These are phyloP conservation scores for Mortierella hygrophila DNA, from an alignment of 192 early-diverging fungal species.

Conservation along the genomic window DNA sequence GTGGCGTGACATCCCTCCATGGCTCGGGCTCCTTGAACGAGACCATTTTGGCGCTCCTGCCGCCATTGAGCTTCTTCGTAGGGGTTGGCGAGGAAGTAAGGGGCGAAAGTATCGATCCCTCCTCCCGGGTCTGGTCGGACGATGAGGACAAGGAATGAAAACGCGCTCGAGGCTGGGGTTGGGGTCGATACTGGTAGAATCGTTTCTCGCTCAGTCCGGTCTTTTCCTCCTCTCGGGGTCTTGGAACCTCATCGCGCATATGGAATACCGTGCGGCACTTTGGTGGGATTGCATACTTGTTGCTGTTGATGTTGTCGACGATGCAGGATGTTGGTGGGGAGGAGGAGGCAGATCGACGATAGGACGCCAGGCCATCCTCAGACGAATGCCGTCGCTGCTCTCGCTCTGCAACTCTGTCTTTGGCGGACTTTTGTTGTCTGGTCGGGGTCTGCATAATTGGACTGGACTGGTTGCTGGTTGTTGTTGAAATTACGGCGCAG, in stretches of 20 bases:
- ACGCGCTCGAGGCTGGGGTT: neutral
- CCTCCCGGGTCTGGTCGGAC: neutral
- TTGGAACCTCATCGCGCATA: constrained; percentile 44
- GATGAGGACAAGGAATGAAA: neutral
- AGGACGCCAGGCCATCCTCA: constrained; percentile 29
- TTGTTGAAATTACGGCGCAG: neutral
- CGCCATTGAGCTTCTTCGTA: constrained; percentile 13
- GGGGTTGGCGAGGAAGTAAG: neutral
- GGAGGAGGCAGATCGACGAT: neutral
- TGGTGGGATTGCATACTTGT: constrained; percentile 28
- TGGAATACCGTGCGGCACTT: constrained; percentile 50
- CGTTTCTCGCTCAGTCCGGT: constrained; percentile 10
- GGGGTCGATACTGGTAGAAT: neutral
- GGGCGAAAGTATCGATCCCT: neutral
- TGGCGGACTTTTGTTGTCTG: constrained; percentile 1
- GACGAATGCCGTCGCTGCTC: constrained; percentile 26
- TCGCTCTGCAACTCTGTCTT: neutral
- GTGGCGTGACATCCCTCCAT: neutral
- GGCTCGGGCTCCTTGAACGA: constrained; percentile 41
- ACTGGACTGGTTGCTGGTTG: neutral
- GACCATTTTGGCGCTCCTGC: constrained; percentile 30
- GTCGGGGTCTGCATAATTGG: neutral
- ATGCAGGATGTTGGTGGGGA: neutral
- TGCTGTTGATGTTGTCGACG: neutral
- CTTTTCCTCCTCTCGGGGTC: constrained; percentile 16